Percentiles rank a stretch among this genome's conserved stretches.
Conservation (phyloP, 371 early-diverging fungal genomes). For the Lichtheimia ramosa region DNA sequence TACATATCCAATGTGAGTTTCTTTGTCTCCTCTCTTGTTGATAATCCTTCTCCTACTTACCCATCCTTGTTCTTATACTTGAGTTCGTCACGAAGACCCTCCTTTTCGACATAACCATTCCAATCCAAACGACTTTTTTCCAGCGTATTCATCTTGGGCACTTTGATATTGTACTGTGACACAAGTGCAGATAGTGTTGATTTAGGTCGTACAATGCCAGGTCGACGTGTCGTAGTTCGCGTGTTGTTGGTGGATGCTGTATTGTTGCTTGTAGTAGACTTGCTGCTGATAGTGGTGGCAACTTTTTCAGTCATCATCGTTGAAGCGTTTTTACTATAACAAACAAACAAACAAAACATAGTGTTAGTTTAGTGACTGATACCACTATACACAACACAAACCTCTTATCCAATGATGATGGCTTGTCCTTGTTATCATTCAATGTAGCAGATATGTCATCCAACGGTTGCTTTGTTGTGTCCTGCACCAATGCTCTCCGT, state of each 20-base stretch:
- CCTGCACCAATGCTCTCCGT: not conserved
- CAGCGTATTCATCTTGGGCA: slow-evolving; percentile 71
- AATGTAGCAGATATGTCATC: slow-evolving; percentile 28
- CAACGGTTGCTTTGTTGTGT: slow-evolving; percentile 19
- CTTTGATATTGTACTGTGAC: slow-evolving; percentile 63
- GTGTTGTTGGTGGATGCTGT: too few species aligned
- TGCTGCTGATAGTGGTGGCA: too few species aligned
- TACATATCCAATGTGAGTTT: not conserved
- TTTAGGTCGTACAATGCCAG: slow-evolving; percentile 44
- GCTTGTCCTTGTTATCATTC: slow-evolving; percentile 5
- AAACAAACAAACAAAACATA: too few species aligned
- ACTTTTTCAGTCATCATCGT: too few species aligned
- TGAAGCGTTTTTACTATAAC: too few species aligned
- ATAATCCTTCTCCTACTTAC: not conserved
- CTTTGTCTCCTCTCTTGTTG: not conserved
- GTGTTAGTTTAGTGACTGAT: too few species aligned
- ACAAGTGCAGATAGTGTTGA: slow-evolving; percentile 56
- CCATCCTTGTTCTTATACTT: slow-evolving; percentile 74
- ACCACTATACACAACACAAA: too few species aligned
- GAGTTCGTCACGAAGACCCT: slow-evolving; percentile 66
- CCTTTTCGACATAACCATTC: slow-evolving; percentile 66
- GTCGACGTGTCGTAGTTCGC: too few species aligned
- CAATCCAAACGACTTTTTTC: slow-evolving; percentile 76
- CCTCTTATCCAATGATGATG: too few species aligned
- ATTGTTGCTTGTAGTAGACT: too few species aligned